Percentiles rank a stretch among this genome's conserved stretches.
These are phyloP conservation scores for Firmiana major DNA, from an alignment of 345 rosid species.

Conservation along the genomic window DNA sequence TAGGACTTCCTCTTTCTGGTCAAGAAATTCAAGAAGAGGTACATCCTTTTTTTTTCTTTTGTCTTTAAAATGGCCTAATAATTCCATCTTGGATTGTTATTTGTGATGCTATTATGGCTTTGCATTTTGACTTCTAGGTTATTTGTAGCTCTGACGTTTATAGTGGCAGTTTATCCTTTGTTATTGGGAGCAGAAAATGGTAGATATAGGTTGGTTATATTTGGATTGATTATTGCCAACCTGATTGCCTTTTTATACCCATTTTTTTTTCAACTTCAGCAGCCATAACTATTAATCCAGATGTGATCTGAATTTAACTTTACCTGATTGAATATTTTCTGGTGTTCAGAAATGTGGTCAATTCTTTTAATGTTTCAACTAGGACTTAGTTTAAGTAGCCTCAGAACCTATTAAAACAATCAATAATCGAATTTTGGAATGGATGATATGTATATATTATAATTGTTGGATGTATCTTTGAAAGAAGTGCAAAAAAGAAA, in stretches of 20 bases:
- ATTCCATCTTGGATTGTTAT: not conserved
- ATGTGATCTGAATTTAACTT: not conserved
- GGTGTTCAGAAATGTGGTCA: not conserved
- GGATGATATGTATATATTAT: too few species aligned
- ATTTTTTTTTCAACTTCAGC: too few species aligned
- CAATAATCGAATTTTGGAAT: not conserved
- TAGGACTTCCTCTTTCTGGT: slow-evolving; percentile 88
- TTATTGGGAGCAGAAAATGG: not conserved
- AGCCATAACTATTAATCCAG: not conserved
- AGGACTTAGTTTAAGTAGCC: not conserved
- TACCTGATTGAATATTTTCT: not conserved
- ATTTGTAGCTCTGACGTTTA: not conserved
- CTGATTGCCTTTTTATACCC: not conserved
- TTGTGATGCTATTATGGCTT: not conserved
- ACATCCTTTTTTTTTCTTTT: slow-evolving; percentile 8
- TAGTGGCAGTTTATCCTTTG: not conserved
- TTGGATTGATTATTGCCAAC: not conserved
- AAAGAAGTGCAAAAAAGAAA: not conserved
- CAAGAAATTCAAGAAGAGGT: slow-evolving; percentile 90
- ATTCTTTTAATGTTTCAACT: not conserved
- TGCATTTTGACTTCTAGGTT: not conserved
- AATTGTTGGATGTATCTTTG: too few species aligned
- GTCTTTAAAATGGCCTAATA: not conserved
- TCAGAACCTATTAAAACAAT: not conserved
- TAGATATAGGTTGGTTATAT: not conserved